Evolutionary conservation across 768 basidiomycete species (phyloP).

Genomic region (Fomitopsis pulvina): DNA sequence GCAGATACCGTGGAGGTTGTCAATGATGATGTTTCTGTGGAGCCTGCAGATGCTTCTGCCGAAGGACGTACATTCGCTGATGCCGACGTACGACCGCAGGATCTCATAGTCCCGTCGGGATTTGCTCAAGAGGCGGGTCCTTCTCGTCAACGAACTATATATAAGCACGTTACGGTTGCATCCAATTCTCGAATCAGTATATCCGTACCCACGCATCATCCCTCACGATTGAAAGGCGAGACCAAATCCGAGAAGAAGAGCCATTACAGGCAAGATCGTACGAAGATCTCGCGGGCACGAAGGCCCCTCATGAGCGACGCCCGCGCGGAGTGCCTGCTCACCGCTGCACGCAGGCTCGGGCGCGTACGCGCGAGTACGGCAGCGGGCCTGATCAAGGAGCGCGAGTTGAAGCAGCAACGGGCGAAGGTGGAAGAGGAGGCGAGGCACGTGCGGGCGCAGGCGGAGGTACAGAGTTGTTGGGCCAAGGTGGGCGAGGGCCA

Average conservation of each 20-base stretch:
- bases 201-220: neutral
- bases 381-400: slow-evolving; percentile 39
- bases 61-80: neutral
- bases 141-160: neutral
- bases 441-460: no score
- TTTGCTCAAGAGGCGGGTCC: neutral
- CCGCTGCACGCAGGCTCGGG: slow-evolving; percentile 67
- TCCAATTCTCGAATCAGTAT: neutral
- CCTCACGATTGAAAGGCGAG: neutral
- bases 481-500: neutral
- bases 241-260: slow-evolving; percentile 4
- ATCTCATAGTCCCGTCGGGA: neutral
- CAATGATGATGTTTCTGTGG: neutral
- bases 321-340: slow-evolving; percentile 60
- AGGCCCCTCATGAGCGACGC: slow-evolving; percentile 50
- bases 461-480: no score
- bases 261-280: slow-evolving; percentile 15
- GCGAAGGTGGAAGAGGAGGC: slow-evolving; percentile 5
- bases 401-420: slow-evolving; percentile 26
- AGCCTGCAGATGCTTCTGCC: neutral
- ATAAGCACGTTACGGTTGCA: neutral
- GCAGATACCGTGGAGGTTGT: neutral
- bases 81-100: neutral
- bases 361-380: slow-evolving; percentile 51
- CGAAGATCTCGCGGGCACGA: slow-evolving; percentile 18